phyloP scores from a whole-genome alignment of 2,329 filamentous ascomycete genomes.

The Fusarium subtropicale region DNA sequence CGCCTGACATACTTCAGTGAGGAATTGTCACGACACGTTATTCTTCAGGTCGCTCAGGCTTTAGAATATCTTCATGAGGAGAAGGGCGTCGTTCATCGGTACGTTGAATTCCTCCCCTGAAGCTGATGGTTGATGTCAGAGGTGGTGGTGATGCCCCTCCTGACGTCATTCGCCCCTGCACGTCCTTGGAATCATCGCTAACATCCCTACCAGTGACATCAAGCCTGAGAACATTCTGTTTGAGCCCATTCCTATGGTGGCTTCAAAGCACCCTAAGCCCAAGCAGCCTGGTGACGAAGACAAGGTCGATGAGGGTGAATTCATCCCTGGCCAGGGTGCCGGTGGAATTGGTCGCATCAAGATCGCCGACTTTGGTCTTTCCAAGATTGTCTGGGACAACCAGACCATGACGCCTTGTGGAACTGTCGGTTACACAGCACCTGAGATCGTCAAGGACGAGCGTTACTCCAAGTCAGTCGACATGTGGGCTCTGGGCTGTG shows the following conservation, averaged over 20 bases:
- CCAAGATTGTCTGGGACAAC: constrained; percentile 98
- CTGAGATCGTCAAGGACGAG: constrained; percentile 99
- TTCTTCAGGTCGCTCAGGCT: constrained; percentile 93
- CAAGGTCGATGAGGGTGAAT: constrained; percentile 97
- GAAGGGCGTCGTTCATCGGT: constrained; percentile 97
- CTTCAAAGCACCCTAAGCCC: constrained; percentile 83
- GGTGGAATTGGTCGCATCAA: constrained; percentile 96
- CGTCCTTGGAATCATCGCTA: constrained; percentile 34
- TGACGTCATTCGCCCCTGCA: constrained; percentile 46
- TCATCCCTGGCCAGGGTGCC: constrained; percentile 80
- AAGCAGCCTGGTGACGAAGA: constrained; percentile 92
- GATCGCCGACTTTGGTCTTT: constrained; percentile 97
- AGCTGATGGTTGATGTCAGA: constrained; percentile 4
- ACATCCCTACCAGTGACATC: constrained; percentile 76
- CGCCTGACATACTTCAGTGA: constrained; percentile 99
- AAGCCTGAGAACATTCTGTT: constrained; percentile 98
- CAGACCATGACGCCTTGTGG: constrained; percentile 99
- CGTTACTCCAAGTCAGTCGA: constrained; percentile 98
- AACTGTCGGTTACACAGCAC: constrained; percentile 96
- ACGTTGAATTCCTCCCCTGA: constrained; percentile 52
- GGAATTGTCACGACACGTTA: constrained; percentile 92
- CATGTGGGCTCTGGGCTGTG: constrained; percentile 98
- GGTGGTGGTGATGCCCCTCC: constrained; percentile 44
- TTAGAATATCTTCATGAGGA: constrained; percentile 95
- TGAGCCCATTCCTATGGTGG: constrained; percentile 84